Base-by-base conservation (phyloP, 345 rosid species). In the Eutrema heterophyllum region DNA sequence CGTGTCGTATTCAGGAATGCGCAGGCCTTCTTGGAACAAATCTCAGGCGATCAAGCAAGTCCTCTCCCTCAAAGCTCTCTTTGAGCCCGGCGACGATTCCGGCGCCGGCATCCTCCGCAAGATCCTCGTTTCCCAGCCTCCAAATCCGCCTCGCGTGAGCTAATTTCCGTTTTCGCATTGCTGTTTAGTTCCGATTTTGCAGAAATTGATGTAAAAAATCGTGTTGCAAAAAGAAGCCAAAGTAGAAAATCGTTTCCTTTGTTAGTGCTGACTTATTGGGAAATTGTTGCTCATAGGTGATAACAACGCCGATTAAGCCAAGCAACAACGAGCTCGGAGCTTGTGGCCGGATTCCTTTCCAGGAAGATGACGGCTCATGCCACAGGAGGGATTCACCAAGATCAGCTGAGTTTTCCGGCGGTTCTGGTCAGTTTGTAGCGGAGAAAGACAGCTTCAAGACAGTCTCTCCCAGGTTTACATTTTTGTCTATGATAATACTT, bases 41-140 rank as follows among this genome's bases (percentile, higher is more conserved):
- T 92, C 98, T 58, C 98, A 92, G 81, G 98, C 98, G 85, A 88
- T 92, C 88, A 96, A 92, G 84, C 98, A 92, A 79, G 98, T 92
- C 32, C 68, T 92, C n/a, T 89, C 90, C 6, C 92, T 92, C 35
- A 92, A 92, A 80, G 92, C 93, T 64, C 80, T 92, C 24, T 88
- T 82, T 13, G 98, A 88, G 35, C 81, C 88, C 21, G 80, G 77
- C 24, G 89, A 83, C 8, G 92, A 86, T 61, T 82, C 96, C 81
- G 91, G 87, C 68, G 86, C 88, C 75, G 87, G 85, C 29, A 81
- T 87, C 79, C 83, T 87, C 60, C 79, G 88, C 32, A 88, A 74
- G 78, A 83, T 88, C 80, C 79, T 89, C 43, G 86, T 82, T 66
- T 81, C 88, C 11, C 81, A 78, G 36, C 81, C 83, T 9, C 55